Base-by-base conservation (phyloP, 345 rosid genomes). In the Pistacia atlantica region DNA sequence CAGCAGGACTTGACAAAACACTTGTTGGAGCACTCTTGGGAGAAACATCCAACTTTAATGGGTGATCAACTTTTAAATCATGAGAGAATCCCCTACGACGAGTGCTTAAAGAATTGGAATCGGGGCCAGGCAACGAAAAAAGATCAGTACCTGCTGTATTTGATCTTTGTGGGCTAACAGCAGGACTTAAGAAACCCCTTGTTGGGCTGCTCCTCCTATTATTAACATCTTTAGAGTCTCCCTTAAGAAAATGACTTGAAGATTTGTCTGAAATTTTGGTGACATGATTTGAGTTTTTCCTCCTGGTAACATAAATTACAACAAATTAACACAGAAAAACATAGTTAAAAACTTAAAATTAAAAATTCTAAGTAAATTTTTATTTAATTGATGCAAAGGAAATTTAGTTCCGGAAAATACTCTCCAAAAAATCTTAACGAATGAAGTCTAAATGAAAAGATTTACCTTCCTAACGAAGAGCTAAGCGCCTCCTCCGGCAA, bases 21-120 rank as follows among this genome's bases (percentile, higher is more conserved):
- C 87, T 88, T 11, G 88, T 73, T 25, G 96, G 93, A 72, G 93
- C 91, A 72, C 96, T 91, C 74, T 83, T 77, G 14, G 86, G 84
- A 49, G 84, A 79, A 18, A 70, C 72, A 42, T 81, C 62, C 65
- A 51, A 28, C 78, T 82, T 84, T 77, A 65, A 70, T 68, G 82
- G 81, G 78, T 67, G 71, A 71, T 35, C 74, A 67, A 28, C 69
- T 37, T 76, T 81, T 64, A 51, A 62, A 72, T 87, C 81, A 22
- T 62, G 67, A 58, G 80, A 42, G 17, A 76, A 82, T 16, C 82
- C 86, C 77, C 79, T 79, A 42, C 80, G 82, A 42, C 58, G 73
- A 69, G 45, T 66, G 49, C 71, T 71, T 52, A 81, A 61, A 66
- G 79, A 67, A 56, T 79, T 66, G 16, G 59, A 17, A 59, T 37